phyloP scores from a whole-genome alignment of 2,329 filamentous ascomycete genomes.

The Fusarium sp. region DNA sequence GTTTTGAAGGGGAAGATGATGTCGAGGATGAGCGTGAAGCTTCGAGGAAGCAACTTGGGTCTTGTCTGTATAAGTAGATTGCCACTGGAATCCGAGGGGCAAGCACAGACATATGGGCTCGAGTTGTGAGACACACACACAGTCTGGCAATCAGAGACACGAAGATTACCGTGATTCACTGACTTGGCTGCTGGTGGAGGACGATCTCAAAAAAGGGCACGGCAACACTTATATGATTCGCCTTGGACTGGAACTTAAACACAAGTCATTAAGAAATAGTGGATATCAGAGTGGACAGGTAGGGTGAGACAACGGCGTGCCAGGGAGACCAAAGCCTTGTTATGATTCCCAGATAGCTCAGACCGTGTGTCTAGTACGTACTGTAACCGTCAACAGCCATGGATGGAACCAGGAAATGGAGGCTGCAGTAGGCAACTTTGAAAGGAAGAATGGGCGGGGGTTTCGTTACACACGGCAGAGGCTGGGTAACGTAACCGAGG shows the following conservation, averaged over 20 bases:
- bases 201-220: constrained; percentile 25
- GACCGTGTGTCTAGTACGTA: constrained; percentile 8
- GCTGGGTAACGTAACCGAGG: constrained; percentile 25
- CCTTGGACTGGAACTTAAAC: constrained; percentile 39
- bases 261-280: constrained; percentile 29
- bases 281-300: constrained; percentile 31
- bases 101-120: constrained; percentile 34
- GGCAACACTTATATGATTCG: constrained; percentile 35
- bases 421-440: constrained; percentile 26
- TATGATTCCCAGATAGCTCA: constrained; percentile 28
- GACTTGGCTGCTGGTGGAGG: constrained; percentile 6
- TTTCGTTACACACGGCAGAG: constrained; percentile 44
- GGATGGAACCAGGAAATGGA: constrained; percentile 25
- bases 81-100: constrained; percentile 38
- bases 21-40: constrained; percentile 29
- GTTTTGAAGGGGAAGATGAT: constrained; percentile 40
- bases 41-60: constrained; percentile 25
- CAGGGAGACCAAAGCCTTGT: constrained; percentile 37
- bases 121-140: constrained; percentile 8
- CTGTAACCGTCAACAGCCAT: constrained; percentile 12
- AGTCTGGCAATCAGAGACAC: constrained; percentile 32
- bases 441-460: constrained; percentile 26
- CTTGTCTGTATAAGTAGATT: constrained; percentile 46
- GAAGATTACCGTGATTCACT: constrained; percentile 21
- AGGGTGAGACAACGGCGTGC: constrained; percentile 33